Evolutionary conservation across 345 rosid species (phyloP).

Genomic region (Gossypium stocksii): DNA sequence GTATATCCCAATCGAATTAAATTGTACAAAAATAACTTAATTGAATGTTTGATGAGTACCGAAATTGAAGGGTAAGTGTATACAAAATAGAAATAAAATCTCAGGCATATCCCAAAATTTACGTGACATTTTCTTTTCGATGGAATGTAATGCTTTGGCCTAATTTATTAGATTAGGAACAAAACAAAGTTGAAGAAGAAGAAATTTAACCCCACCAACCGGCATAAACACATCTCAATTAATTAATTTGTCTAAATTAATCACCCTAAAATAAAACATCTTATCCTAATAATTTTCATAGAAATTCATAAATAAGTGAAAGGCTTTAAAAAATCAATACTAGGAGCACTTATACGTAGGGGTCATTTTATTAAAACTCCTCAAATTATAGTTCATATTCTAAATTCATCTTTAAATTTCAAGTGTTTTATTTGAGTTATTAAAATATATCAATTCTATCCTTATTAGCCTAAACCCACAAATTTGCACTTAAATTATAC

Average conservation of each 20-base stretch:
- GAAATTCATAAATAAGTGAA: too few relatives aligned
- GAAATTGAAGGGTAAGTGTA: background rate
- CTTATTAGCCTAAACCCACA: too few relatives aligned
- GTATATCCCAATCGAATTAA: background rate
- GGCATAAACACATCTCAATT: conserved; percentile 20
- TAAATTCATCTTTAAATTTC: too few relatives aligned
- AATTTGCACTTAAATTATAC: too few relatives aligned
- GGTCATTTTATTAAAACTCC: too few relatives aligned
- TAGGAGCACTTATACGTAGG: too few relatives aligned
- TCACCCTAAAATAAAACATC: background rate
- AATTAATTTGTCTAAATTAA: background rate
- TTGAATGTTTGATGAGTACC: background rate
- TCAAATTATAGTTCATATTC: too few relatives aligned
- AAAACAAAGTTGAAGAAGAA: background rate
- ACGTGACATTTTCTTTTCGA: background rate
- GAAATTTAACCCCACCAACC: conserved; percentile 24
- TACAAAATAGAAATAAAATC: background rate
- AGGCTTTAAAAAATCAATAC: too few relatives aligned
- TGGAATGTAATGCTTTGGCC: background rate
- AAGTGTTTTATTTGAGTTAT: too few relatives aligned
- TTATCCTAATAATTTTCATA: too few relatives aligned
- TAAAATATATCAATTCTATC: too few relatives aligned
- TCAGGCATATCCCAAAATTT: background rate
- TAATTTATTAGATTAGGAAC: background rate
- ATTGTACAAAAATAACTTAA: background rate